These are phyloP conservation scores for Emericellopsis atlantica DNA, from an alignment of 2,329 filamentous ascomycete species.

Conservation along the genomic window DNA sequence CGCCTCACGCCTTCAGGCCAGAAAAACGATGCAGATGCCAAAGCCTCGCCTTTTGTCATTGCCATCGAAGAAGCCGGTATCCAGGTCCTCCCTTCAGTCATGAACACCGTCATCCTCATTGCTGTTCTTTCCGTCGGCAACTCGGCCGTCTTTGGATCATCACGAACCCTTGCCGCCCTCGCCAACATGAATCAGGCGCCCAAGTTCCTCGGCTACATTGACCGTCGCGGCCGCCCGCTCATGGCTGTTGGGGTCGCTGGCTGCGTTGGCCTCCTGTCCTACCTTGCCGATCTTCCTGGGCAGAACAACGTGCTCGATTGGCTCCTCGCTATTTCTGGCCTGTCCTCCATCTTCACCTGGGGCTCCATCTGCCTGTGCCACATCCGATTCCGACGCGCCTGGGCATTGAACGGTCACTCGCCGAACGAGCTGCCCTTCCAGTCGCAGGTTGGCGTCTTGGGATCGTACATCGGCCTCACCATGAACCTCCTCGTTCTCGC, in stretches of 20 bases:
- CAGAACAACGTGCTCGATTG: slow-evolving; percentile 60
- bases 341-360: slow-evolving; percentile 71
- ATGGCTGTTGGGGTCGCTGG: slow-evolving; percentile 59
- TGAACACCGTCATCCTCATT: slow-evolving; percentile 91
- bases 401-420: slow-evolving; percentile 55
- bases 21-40: slow-evolving; percentile 44
- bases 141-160: slow-evolving; percentile 82
- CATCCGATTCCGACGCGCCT: slow-evolving; percentile 81
- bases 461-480: slow-evolving; percentile 67
- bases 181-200: slow-evolving; percentile 82
- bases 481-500: slow-evolving; percentile 67
- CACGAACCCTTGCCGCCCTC: slow-evolving; percentile 76
- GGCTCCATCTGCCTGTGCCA: slow-evolving; percentile 78
- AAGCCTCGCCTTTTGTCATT: slow-evolving; percentile 85
- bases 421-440: slow-evolving; percentile 69
- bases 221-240: slow-evolving; percentile 68
- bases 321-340: slow-evolving; percentile 63
- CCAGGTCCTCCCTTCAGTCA: slow-evolving; percentile 66
- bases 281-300: slow-evolving; percentile 53
- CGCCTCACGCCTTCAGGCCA: slow-evolving; percentile 43
- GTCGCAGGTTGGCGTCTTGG: slow-evolving; percentile 65
- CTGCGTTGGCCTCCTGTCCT: slow-evolving; percentile 60
- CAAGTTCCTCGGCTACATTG: slow-evolving; percentile 64
- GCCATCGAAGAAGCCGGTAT: slow-evolving; percentile 81
- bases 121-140: slow-evolving; percentile 87